phyloP scores from a whole-genome alignment of 2,329 filamentous ascomycete genomes.

The Phyllosticta paracitricarpa region DNA sequence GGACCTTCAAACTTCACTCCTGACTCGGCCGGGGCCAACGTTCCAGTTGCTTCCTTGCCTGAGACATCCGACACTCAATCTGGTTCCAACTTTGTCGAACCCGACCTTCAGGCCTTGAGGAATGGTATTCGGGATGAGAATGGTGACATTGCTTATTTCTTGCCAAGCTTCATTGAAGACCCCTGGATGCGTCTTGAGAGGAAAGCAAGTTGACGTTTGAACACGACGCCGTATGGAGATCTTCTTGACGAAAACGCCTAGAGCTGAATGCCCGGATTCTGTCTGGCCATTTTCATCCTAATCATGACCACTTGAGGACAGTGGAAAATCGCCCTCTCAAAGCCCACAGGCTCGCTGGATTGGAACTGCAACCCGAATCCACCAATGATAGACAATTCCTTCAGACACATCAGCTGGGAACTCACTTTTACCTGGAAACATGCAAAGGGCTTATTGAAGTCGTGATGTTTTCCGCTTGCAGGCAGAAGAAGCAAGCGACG shows the following conservation, averaged over 20 bases:
- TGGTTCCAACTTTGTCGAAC: neutral
- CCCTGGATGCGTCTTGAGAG: constrained; percentile 44
- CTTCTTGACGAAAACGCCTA: neutral
- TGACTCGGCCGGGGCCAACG: neutral
- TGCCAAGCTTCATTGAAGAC: constrained; percentile 59
- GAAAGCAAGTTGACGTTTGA: neutral
- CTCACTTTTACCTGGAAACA: too few species aligned
- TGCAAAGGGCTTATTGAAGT: too few species aligned
- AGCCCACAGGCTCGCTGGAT: too few species aligned
- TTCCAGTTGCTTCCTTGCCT: neutral
- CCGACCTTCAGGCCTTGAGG: constrained; percentile 10
- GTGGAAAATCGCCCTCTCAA: too few species aligned
- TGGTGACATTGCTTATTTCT: constrained; percentile 61
- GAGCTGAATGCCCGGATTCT: too few species aligned
- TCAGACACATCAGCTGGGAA: too few species aligned
- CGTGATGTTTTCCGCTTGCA: too few species aligned
- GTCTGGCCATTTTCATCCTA: too few species aligned
- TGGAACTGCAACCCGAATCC: too few species aligned
- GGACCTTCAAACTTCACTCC: neutral
- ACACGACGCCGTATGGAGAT: neutral
- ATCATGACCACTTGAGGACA: too few species aligned
- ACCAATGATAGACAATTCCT: too few species aligned
- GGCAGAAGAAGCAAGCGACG: too few species aligned
- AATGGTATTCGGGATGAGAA: constrained; percentile 13
- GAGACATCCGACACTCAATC: neutral